Evolutionary conservation across 129 eudicot genomes (phyloP).

Genomic region (Arctium lappa): DNA sequence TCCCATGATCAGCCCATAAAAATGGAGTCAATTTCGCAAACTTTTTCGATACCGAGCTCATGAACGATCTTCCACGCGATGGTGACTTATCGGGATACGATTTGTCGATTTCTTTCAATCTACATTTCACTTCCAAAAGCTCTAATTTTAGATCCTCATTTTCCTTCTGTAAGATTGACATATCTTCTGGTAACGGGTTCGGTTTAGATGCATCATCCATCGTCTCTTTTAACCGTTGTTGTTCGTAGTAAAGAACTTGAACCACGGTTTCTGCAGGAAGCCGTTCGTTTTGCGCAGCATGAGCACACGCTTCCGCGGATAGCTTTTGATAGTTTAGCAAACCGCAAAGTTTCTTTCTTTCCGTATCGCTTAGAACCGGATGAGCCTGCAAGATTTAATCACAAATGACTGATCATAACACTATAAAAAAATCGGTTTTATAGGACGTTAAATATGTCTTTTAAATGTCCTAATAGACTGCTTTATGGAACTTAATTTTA

Average conservation of each 20-base stretch:
- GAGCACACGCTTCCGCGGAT: slow-evolving; percentile 75
- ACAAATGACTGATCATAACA: neutral
- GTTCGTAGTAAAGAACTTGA: slow-evolving; percentile 92
- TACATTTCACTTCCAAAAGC: slow-evolving; percentile 66
- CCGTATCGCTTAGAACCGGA: slow-evolving; percentile 63
- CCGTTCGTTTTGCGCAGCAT: slow-evolving; percentile 81
- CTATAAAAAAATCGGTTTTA: neutral
- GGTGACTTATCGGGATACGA: slow-evolving; percentile 41
- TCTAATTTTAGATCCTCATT: slow-evolving; percentile 81
- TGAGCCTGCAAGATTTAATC: slow-evolving; percentile 61
- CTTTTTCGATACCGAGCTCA: slow-evolving; percentile 61
- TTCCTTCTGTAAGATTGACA: slow-evolving; percentile 50
- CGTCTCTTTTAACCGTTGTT: slow-evolving; percentile 59
- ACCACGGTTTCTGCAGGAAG: slow-evolving; percentile 75
- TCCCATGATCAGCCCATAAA: slow-evolving; percentile 41
- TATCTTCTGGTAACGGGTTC: slow-evolving; percentile 34
- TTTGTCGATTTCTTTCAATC: slow-evolving; percentile 49
- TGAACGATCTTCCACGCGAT: slow-evolving; percentile 60
- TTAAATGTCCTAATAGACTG: too few species aligned
- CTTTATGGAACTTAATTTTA: neutral
- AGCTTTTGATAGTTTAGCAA: slow-evolving; percentile 86
- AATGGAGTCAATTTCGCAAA: slow-evolving; percentile 48
- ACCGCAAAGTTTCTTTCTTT: slow-evolving; percentile 77
- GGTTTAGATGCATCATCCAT: slow-evolving; percentile 31
- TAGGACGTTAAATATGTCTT: neutral